These are phyloP conservation scores for Vachellia collinsii DNA, from an alignment of 306 rosid species.

Conservation along the genomic window DNA sequence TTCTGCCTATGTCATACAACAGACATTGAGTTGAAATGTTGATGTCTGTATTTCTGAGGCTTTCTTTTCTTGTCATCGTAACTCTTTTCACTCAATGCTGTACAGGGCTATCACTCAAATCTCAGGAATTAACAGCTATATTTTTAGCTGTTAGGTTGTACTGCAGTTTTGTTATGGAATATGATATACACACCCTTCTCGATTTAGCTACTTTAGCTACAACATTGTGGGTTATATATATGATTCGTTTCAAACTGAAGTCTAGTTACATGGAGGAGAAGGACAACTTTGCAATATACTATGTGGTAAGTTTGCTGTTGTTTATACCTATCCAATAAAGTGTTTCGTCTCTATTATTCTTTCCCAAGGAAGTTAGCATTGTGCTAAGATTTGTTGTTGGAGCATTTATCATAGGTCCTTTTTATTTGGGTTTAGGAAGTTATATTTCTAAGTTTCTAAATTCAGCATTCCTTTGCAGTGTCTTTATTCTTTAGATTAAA, in stretches of 20 bases:
- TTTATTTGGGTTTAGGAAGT: background rate
- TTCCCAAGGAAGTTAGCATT: slow-evolving; percentile 3
- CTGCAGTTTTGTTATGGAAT: slow-evolving; percentile 98
- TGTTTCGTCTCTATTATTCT: background rate
- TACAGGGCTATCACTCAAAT: slow-evolving; percentile 89
- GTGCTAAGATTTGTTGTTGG: slow-evolving; percentile 11
- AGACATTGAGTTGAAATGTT: background rate
- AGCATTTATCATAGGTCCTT: background rate
- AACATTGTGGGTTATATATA: slow-evolving; percentile 90
- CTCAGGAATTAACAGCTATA: slow-evolving; percentile 93
- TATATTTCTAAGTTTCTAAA: background rate
- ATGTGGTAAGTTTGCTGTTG: slow-evolving; percentile 64
- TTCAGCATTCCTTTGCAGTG: background rate
- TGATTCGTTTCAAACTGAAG: slow-evolving; percentile 94
- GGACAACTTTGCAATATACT: slow-evolving; percentile 90
- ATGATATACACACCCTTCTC: slow-evolving; percentile 93
- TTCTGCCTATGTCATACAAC: background rate
- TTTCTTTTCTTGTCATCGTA: background rate
- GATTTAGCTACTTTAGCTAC: slow-evolving; percentile 86
- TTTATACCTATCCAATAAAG: slow-evolving; percentile 5
- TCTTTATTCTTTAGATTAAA: slow-evolving; percentile 15
- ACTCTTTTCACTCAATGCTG: slow-evolving; percentile 20
- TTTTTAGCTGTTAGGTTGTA: slow-evolving; percentile 95
- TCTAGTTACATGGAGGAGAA: slow-evolving; percentile 99
- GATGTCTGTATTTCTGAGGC: background rate